These are phyloP conservation scores for Remersonia thermophila DNA, from an alignment of 2,329 filamentous ascomycete genomes.

Conservation along the genomic window DNA sequence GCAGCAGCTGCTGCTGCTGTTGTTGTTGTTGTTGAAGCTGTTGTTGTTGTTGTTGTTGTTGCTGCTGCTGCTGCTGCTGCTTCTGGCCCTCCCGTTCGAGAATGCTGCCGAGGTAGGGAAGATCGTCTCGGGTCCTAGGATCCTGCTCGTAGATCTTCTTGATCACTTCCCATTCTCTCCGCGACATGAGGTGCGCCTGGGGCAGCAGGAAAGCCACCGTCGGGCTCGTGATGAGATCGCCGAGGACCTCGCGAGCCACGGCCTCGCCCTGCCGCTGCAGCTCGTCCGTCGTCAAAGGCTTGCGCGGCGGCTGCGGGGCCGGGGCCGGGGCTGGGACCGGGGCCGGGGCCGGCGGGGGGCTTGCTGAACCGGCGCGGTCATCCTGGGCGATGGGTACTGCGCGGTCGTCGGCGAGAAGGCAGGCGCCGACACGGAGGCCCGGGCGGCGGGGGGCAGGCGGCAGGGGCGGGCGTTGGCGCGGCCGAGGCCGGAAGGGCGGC, in stretches of 20 bases:
- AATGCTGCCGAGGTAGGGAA: slow-evolving; percentile 42
- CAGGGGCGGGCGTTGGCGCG: slow-evolving; percentile 17
- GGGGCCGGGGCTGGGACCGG: too few species aligned
- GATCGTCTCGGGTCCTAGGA: slow-evolving; percentile 50
- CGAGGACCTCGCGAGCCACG: slow-evolving; percentile 51
- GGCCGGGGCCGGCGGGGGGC: slow-evolving; percentile 9
- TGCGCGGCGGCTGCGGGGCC: slow-evolving; percentile 19
- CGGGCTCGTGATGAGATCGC: slow-evolving; percentile 47
- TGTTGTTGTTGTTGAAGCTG: slow-evolving; percentile 5
- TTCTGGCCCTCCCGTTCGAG: slow-evolving; percentile 35
- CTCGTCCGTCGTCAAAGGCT: slow-evolving; percentile 25
- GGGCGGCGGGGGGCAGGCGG: slow-evolving; percentile 28
- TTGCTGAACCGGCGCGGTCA: slow-evolving; percentile 23
- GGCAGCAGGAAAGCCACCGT: slow-evolving; percentile 59
- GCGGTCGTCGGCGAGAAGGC: slow-evolving; percentile 43
- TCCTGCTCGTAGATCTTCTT: slow-evolving; percentile 54
- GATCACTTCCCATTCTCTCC: slow-evolving; percentile 64
- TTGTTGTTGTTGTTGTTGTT: slow-evolving; percentile 7
- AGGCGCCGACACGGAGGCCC: slow-evolving; percentile 35
- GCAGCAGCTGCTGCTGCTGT: slow-evolving; percentile 3
- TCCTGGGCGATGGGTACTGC: slow-evolving; percentile 21
- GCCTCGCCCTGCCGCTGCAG: slow-evolving; percentile 40
- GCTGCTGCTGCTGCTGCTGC: slow-evolving; percentile 5
- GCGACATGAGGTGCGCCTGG: slow-evolving; percentile 54
- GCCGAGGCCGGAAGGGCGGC: slow-evolving; percentile 22